Percentiles rank a stretch among this genome's conserved stretches.
These are phyloP conservation scores for Hawksworthiomyces lignivorus DNA, from an alignment of 2,329 filamentous ascomycete species.

Conservation along the genomic window DNA sequence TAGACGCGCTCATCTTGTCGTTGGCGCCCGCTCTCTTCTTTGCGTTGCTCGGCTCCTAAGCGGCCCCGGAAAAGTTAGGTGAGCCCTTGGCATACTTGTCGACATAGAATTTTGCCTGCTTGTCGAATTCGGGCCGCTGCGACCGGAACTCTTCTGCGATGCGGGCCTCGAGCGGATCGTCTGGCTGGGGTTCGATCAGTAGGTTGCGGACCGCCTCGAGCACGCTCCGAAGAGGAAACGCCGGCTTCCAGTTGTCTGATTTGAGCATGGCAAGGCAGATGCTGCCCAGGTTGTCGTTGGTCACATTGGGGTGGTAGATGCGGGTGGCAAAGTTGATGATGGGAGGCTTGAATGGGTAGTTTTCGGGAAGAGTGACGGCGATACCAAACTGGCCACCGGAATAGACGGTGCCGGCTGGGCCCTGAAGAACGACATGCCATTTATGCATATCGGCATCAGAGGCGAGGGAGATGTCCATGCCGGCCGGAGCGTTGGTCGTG, in stretches of 20 bases:
- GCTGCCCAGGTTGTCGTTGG: constrained; percentile 74
- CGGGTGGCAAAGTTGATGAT: constrained; percentile 74
- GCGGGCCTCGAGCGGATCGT: constrained; percentile 78
- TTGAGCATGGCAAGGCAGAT: constrained; percentile 84
- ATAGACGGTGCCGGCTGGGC: constrained; percentile 40
- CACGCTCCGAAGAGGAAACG: constrained; percentile 66
- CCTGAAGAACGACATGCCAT: constrained; percentile 43
- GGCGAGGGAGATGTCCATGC: constrained; percentile 39
- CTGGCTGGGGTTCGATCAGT: constrained; percentile 73
- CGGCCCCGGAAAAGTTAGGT: constrained; percentile 6
- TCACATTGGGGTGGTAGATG: constrained; percentile 93
- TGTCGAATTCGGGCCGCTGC: constrained; percentile 61
- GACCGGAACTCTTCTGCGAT: constrained; percentile 79
- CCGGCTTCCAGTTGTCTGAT: constrained; percentile 86
- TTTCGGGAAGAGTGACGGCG: constrained; percentile 61
- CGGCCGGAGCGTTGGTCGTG: constrained; percentile 36
- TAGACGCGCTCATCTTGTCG: too few relatives aligned
- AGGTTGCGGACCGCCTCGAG: constrained; percentile 69
- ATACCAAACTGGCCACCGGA: constrained; percentile 67
- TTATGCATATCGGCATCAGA: constrained; percentile 40
- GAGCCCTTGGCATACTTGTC: constrained; percentile 57
- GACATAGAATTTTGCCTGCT: constrained; percentile 67
- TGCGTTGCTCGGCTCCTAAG: too few relatives aligned
- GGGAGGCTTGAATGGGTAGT: constrained; percentile 89
- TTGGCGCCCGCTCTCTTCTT: too few relatives aligned